phyloP scores from a whole-genome alignment of 306 rosid genomes.

The Rosa chinensis region DNA sequence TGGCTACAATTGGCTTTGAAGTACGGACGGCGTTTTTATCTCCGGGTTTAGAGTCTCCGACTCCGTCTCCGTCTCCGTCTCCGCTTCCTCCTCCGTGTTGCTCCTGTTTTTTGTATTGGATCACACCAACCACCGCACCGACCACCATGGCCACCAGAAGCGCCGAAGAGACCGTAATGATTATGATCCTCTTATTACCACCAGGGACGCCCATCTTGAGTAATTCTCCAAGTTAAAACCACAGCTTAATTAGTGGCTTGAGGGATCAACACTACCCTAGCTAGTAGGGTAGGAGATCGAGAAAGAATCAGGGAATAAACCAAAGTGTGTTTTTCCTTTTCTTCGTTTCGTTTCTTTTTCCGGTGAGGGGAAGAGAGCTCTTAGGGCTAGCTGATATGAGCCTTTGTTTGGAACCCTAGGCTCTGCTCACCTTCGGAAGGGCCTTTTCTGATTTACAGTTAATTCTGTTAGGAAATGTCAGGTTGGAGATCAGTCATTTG shows the following conservation, averaged over 20 bases:
- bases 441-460: neutral
- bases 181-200: conserved; percentile 38
- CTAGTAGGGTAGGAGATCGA: neutral
- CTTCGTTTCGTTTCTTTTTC: neutral
- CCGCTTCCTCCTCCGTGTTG: neutral
- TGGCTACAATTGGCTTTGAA: conserved; percentile 26
- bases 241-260: neutral
- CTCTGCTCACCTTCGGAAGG: neutral
- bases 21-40: neutral
- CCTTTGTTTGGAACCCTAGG: conserved; percentile 25
- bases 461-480: conserved; percentile 27
- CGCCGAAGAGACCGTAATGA: conserved; percentile 29
- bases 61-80: neutral
- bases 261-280: neutral
- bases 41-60: neutral
- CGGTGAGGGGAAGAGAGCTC: neutral
- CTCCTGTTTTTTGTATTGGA: conserved; percentile 7
- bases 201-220: conserved; percentile 18
- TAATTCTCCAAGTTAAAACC: neutral
- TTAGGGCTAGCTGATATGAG: neutral
- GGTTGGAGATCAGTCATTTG: conserved; percentile 18
- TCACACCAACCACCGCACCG: conserved; percentile 41
- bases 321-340: neutral
- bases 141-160: conserved; percentile 47
- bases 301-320: neutral